Base-by-base conservation (phyloP, 1,284 basidiomycete species). In the Hypsizygus ulmarius region DNA sequence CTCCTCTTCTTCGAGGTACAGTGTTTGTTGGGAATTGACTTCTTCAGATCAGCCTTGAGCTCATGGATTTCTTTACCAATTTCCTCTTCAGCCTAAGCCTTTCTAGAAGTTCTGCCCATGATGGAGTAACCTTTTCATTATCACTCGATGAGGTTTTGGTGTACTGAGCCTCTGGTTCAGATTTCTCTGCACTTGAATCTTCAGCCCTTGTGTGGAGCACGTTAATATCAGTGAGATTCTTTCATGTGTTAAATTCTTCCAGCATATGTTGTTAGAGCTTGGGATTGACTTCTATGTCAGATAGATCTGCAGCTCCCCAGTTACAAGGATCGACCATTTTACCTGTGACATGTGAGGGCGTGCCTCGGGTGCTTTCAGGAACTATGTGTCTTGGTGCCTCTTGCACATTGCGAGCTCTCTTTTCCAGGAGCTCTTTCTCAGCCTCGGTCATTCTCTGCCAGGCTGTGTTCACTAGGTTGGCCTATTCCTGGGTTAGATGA, bases 221-320 rank as follows among this genome's bases (percentile, higher is more conserved):
- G 12, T 38, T 40, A 5, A 19, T 21, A 12, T 43, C 32, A 14
- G 16, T 14, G 18, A 15, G 21, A 3, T 18, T 27, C 18, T 25
- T 19, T 1, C n/a, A 34, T 9, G 35, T 15, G n/a, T 36, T 36
- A 12, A 21, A 41, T 21, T 33, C 32, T 4, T 28, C 30, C 1
- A 47, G 14, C 16, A 47, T 47, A 8, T 42, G 25, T 14, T 14
- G 16, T 29, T 47, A 40, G 6, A 47, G 14, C 12, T 47, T 28
- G 8, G 46, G 46, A 12, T 47, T 28, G n/a, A 30, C 10, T n/a
- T 47, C 39, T 2, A 36, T 25, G 10, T 40, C 46, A 3, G 39
- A 36, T 3, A 47, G 14, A 2, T 42, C 14, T n/a, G 34, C 40
- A n/a, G 19, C 33, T n/a, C 39, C 46, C 46, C 46, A 47, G 18